phyloP scores from a whole-genome alignment of 306 rosid genomes.

The Abrus precatorius region DNA sequence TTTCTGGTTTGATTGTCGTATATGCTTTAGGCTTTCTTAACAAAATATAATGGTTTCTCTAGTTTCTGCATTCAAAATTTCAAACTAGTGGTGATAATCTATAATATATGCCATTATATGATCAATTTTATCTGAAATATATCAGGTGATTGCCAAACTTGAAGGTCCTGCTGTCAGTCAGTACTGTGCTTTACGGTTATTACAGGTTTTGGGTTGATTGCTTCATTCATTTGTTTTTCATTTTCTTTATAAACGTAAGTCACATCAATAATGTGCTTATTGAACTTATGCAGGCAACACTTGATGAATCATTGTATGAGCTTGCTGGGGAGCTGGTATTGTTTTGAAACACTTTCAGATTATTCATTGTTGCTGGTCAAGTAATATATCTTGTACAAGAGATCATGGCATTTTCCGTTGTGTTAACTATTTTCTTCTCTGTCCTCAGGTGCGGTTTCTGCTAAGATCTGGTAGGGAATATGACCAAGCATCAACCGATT shows the following conservation, averaged over 20 bases:
- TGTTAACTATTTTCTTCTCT: conserved; percentile 43
- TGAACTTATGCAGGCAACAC: conserved; percentile 80
- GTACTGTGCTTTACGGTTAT: conserved; percentile 88
- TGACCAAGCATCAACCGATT: conserved; percentile 74
- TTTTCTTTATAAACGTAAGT: conserved; percentile 11
- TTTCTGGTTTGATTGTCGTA: conserved; percentile 10
- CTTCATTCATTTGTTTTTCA: conserved; percentile 20
- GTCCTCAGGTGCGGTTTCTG: conserved; percentile 90
- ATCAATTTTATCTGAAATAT: conserved; percentile 48
- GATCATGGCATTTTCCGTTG: conserved; percentile 33
- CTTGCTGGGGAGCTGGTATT: conserved; percentile 98
- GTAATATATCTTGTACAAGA: conserved; percentile 35
- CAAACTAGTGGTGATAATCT: conserved; percentile 20
- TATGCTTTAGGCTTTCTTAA: conserved; percentile 26
- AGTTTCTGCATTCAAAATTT: conserved; percentile 33
- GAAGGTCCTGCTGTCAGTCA: conserved; percentile 99
- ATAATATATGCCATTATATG: not conserved
- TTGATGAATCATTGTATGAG: conserved; percentile 94
- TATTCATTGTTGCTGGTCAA: conserved; percentile 39
- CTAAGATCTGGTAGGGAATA: conserved; percentile 94
- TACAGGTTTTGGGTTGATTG: conserved; percentile 66
- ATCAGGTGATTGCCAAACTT: conserved; percentile 96
- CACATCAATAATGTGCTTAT: conserved; percentile 45
- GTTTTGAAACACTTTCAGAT: conserved; percentile 29
- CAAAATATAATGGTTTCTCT: conserved; percentile 17